Conservation (phyloP, 2,329 filamentous ascomycete genomes). For the Penicillium sp. region DNA sequence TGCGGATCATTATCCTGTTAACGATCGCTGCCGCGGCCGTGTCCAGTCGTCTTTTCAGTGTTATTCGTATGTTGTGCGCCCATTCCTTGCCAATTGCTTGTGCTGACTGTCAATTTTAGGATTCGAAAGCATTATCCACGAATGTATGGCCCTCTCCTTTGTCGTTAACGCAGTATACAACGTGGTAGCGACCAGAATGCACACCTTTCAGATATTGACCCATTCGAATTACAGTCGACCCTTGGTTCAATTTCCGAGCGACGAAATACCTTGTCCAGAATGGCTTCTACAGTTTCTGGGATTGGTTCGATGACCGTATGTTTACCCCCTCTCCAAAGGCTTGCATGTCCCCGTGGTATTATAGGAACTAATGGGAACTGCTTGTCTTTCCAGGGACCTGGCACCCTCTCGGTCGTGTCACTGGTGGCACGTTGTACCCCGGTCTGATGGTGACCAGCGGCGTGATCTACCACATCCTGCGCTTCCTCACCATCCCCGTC, state of each 20-base stretch:
- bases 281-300: conserved; percentile 99
- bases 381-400: conserved; percentile 64
- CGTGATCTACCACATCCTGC: conserved; percentile 89
- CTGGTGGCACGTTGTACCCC: conserved; percentile 96
- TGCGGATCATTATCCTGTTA: conserved; percentile 83
- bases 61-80: conserved; percentile 70
- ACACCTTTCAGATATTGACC: conserved; percentile 20
- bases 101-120: conserved; percentile 47
- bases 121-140: conserved; percentile 99
- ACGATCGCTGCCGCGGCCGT: conserved; percentile 89
- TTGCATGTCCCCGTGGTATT: conserved; percentile 9
- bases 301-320: conserved; percentile 97
- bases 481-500: conserved; percentile 81
- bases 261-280: conserved; percentile 96
- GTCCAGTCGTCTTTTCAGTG: conserved; percentile 92
- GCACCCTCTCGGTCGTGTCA: conserved; percentile 97
- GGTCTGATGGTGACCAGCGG: conserved; percentile 99
- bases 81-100: background rate
- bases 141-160: conserved; percentile 64
- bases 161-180: conserved; percentile 1
- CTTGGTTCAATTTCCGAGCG: conserved; percentile 99
- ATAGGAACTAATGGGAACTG: conserved; percentile 18
- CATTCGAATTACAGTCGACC: conserved; percentile 66
- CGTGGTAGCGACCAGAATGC: conserved; percentile 9
- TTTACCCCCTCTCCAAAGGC: conserved; percentile 13